Evolutionary conservation across 768 basidiomycete genomes (phyloP), one percentile per base, ranked within the genome.

Genomic region (Lyophyllum decastes): DNA sequence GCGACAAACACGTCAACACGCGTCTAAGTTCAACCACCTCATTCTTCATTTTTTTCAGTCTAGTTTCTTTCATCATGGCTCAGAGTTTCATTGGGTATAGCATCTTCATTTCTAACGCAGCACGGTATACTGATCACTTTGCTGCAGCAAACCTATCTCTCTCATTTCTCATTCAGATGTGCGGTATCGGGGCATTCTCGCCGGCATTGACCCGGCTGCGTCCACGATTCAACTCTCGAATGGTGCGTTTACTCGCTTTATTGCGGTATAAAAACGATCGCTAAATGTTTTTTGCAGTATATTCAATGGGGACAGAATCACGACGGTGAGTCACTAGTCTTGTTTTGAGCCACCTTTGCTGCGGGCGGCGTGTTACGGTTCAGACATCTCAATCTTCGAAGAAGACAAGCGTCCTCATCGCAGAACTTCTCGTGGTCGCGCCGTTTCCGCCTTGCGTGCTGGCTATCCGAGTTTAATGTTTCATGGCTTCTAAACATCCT

Each of bases 131-230:
- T 49, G 33, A 54, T 26, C 19, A 4, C 22, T 27, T 47, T 22
- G 21, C 11, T 21, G 12, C 72, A 92, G 91, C 71, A 92, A 92
- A 81, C 84, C 89, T 10, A 94, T 95, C 57, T 92, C 92, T 56
- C 87, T 95, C 68, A 89, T 92, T 71, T 94, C 92, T 57, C 90
- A 92, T 71, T 92, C 90, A 50, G 93, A 93, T 83, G 90, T 94
- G 59, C 88, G 93, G 55, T 95, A 94, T 76, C 82, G 90, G 61
- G 92, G 92, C 59, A 92, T 91, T 60, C 79, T 95, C 47, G 90
- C 90, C 49, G 91, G 90, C 38, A 93, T 95, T 67, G 91, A 94
- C 75, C 88, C 92, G 33, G 82, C 77, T 60, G 89, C 89, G 49
- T 92, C 90, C 11, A 95, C 93, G 3, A 94, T 95, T 62, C 89